Conservation (phyloP, 305 asterid species). For the Fraxinus angustifolia region DNA sequence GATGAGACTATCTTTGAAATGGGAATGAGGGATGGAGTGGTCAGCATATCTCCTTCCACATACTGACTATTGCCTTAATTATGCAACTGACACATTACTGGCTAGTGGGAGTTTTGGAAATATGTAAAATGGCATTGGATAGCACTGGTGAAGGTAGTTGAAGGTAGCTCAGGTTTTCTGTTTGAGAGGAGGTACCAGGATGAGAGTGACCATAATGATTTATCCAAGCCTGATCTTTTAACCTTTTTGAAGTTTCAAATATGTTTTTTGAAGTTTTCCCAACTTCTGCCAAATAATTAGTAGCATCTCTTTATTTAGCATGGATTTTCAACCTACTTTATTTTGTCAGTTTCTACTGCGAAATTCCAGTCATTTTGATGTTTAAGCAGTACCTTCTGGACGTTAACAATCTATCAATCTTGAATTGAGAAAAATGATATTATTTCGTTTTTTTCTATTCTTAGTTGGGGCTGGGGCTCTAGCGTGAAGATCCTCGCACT, state of each 20-base stretch:
- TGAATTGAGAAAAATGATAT: neutral
- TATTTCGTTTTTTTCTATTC: neutral
- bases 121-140: neutral
- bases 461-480: neutral
- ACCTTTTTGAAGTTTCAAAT: neutral
- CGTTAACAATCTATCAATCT: neutral
- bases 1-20: neutral
- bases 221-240: neutral
- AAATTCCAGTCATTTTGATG: neutral
- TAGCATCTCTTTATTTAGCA: neutral
- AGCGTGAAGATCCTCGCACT: neutral
- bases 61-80: neutral
- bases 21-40: neutral
- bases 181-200: neutral
- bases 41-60: neutral
- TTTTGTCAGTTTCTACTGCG: neutral
- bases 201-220: neutral
- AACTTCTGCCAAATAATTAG: neutral
- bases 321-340: neutral
- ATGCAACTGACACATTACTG: neutral
- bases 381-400: neutral
- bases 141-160: neutral
- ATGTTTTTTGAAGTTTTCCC: neutral
- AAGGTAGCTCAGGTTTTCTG: neutral
- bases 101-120: neutral